Evolutionary conservation across 768 basidiomycete species (phyloP).

Genomic region (Leccinum uliginosum): DNA sequence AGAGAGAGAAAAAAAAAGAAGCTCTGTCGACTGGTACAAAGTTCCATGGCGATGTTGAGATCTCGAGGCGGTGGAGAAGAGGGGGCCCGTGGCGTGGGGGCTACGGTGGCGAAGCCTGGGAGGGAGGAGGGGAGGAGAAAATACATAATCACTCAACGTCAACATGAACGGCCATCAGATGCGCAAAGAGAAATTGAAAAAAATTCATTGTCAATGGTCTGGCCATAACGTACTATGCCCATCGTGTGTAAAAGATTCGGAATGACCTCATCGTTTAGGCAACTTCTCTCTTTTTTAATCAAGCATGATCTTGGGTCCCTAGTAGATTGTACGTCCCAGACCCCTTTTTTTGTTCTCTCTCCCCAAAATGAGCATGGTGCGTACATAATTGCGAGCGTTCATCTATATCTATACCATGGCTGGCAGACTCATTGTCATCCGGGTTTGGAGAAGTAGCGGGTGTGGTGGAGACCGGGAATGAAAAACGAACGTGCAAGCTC

Average conservation of each 20-base stretch:
- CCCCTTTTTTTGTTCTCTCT: not conserved
- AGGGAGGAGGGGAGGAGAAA: not conserved
- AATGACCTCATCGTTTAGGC: not conserved
- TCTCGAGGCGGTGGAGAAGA: conserved; percentile 1
- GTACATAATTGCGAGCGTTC: not conserved
- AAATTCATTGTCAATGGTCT: not conserved
- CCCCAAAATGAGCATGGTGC: not conserved
- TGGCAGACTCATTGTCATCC: not conserved
- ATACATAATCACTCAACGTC: conserved; percentile 7
- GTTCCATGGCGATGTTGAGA: not conserved
- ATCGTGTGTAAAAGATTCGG: conserved; percentile 13
- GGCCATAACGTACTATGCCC: not conserved
- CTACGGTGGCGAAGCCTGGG: not conserved
- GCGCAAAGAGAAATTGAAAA: not conserved
- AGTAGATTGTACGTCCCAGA: not conserved
- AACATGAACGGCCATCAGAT: conserved; percentile 24
- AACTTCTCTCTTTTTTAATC: not conserved
- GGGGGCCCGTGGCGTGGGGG: not conserved
- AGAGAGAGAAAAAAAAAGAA: not conserved
- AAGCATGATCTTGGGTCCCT: not conserved
- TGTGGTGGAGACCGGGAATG: conserved; percentile 5
- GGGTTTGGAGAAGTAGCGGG: not conserved
- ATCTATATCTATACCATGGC: not conserved
- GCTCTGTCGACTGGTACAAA: not conserved
- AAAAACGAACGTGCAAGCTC: too few relatives aligned